phyloP scores from a whole-genome alignment of 345 rosid species.

The Ceriops decandra region DNA sequence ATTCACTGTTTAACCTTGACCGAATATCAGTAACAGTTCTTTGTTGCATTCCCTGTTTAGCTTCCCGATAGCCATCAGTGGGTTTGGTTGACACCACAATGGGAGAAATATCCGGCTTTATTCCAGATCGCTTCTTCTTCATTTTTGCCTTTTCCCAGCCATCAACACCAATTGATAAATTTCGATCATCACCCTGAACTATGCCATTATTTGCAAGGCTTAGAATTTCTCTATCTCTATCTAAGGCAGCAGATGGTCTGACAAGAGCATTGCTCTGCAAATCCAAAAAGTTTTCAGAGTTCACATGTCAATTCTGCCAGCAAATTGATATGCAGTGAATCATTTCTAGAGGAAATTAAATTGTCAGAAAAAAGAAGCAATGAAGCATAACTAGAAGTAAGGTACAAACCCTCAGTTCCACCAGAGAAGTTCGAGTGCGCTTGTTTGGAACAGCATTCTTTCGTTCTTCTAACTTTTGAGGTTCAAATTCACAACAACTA shows the following conservation, averaged over 20 bases:
- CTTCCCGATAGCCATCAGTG: conserved; percentile 63
- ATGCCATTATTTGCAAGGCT: conserved; percentile 54
- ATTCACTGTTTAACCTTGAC: conserved; percentile 62
- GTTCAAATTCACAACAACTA: conserved; percentile 69
- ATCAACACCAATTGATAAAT: conserved; percentile 61
- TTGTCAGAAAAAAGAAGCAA: neutral
- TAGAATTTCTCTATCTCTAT: conserved; percentile 68
- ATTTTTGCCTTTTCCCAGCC: conserved; percentile 92
- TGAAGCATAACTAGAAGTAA: conserved; percentile 9
- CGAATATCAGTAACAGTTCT: conserved; percentile 53
- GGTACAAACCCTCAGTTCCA: conserved; percentile 58
- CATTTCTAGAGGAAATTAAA: neutral
- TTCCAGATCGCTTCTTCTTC: conserved; percentile 90
- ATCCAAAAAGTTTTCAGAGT: conserved; percentile 47
- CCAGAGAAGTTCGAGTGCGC: conserved; percentile 90
- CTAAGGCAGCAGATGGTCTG: conserved; percentile 61
- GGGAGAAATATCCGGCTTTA: conserved; percentile 61
- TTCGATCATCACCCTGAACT: conserved; percentile 70
- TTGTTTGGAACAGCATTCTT: conserved; percentile 66
- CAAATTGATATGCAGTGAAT: conserved; percentile 16
- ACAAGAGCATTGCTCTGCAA: conserved; percentile 56
- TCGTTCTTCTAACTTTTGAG: conserved; percentile 69
- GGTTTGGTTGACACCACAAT: conserved; percentile 50
- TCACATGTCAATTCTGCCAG: conserved; percentile 18
- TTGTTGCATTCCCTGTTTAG: conserved; percentile 68